Evolutionary conservation across 2,329 filamentous ascomycete species (phyloP), one percentile per base, ranked within the genome.

Genomic region (Fusarium nelsonii): DNA sequence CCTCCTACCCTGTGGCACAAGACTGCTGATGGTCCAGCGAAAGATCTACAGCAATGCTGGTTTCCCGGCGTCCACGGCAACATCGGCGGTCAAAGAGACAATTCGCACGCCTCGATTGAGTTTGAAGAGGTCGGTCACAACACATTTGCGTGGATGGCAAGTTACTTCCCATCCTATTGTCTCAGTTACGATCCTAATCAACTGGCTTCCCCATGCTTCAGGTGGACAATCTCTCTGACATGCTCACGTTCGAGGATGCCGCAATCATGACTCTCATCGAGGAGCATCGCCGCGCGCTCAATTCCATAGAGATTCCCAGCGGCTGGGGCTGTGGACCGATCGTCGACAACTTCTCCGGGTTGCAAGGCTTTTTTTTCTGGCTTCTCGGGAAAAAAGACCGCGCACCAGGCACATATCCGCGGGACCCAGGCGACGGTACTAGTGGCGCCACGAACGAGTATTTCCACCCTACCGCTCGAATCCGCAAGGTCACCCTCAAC

Each of bases 11-110:
- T 45, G 1, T 45, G 28, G 43, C 28, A 45, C 26, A 45, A 45
- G 26, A 32, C 26, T 32, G 4, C 16, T 32, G 28, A 45, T 15
- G 43, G 28, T 20, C 43, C 43, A 23, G 43, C 16, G 10, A 32
- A 45, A 45, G 26, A 45, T 45, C 43, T 45, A 26, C 43, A 45
- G 43, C 16, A 45, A 45, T 45, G 43, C 43, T 45, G 28, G 43
- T 45, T 45, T 45, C 43, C 43, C 28, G 43, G 43, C 43, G 28
- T 45, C 43, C 28, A 45, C 43, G 43, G 7, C 43, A 45, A 45
- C 9, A 45, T 45, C 43, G 43, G 43, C 43, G 43, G 43, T n/a
- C n/a, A n/a, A n/a, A n/a, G n/a, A n/a, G n/a, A n/a, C n/a, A n/a
- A n/a, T n/a, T n/a, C n/a, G n/a, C n/a, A n/a, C n/a, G n/a, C n/a